Evolutionary conservation across 495 filamentous ascomycete species (phyloP), one percentile per base, ranked within the genome.

Genomic region (Talaromyces wortmannii): DNA sequence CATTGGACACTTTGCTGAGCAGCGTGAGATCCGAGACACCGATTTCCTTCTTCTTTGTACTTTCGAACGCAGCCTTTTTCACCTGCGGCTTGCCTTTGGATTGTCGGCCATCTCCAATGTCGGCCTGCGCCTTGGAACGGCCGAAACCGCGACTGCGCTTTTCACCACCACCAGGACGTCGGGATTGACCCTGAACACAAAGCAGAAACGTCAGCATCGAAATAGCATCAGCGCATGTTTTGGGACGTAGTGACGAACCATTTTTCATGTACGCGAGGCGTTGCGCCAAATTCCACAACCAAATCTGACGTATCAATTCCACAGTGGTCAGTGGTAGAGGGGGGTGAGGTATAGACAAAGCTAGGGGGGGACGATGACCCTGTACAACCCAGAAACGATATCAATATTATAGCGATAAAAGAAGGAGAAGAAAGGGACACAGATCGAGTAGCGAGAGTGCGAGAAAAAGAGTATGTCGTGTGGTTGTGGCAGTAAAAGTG

Each of bases 1-100:
- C 95, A 67, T 97, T 96, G 57, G 91, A 94, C 57, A 99, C 94
- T 74, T 97, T 97, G 75, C 90, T 95, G 62, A 99, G 87, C 57
- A 99, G 78, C 5, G 95, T 99, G 61, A 99, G 80, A 79, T 99
- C 95, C 16, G 95, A 96, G 30, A 99, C 92, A 53, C 95, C 95
- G 59, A 97, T 92, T 72, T 97, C 91, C 83, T 96, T 97, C 84
- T 97, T 97, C 82, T 96, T 97, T 52, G 84, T 88, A 18, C 82
- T 91, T 71, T 99, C 95, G 71, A 92, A 99, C 18, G 86, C 86
- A 48, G 95, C 95, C 76, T 97, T 97, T 73, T 91, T 92, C 59
- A 95, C 87, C 71, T 88, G 88, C 43, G 81, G 75, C 63, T 83
- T 83, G 60, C 78, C 75, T 46, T 78, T 74, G 57, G 67, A 51